These are phyloP conservation scores for Plasmopara halstedii DNA, from an alignment of 352 stramenopile genomes.

Conservation along the genomic window DNA sequence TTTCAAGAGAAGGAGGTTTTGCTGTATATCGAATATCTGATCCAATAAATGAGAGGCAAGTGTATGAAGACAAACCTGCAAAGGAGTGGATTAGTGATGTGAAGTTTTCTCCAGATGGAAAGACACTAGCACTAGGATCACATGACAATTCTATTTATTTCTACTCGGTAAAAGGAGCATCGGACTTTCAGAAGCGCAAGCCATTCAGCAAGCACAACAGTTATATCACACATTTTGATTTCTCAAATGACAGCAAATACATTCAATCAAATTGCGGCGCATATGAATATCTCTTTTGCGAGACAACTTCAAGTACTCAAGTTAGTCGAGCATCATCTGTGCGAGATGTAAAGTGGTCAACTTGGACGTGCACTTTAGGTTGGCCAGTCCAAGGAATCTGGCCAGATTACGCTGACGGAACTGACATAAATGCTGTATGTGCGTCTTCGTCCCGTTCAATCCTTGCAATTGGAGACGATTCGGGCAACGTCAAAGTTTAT, in stretches of 20 bases:
- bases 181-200: slow-evolving; percentile 48
- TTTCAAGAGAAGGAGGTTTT: slow-evolving; percentile 43
- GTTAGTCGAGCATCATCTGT: slow-evolving; percentile 70
- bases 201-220: slow-evolving; percentile 77
- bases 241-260: slow-evolving; percentile 57
- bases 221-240: slow-evolving; percentile 82
- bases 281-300: slow-evolving; percentile 89
- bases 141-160: slow-evolving; percentile 72
- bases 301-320: slow-evolving; percentile 68
- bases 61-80: slow-evolving; percentile 52
- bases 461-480: slow-evolving; percentile 78
- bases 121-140: slow-evolving; percentile 46
- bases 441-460: slow-evolving; percentile 55
- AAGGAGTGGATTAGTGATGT: slow-evolving; percentile 78
- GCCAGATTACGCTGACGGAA: slow-evolving; percentile 72
- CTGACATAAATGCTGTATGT: slow-evolving; percentile 76
- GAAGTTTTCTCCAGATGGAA: slow-evolving; percentile 57
- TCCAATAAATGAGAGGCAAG: slow-evolving; percentile 13
- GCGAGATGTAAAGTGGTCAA: slow-evolving; percentile 82
- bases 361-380: slow-evolving; percentile 83
- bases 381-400: slow-evolving; percentile 92
- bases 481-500: slow-evolving; percentile 80
- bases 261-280: slow-evolving; percentile 78
- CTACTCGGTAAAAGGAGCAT: slow-evolving; percentile 28
- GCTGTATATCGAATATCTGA: slow-evolving; percentile 24